Base-by-base conservation (phyloP, 805 yeast genomes). In the Teunomyces aglyptinius region DNA sequence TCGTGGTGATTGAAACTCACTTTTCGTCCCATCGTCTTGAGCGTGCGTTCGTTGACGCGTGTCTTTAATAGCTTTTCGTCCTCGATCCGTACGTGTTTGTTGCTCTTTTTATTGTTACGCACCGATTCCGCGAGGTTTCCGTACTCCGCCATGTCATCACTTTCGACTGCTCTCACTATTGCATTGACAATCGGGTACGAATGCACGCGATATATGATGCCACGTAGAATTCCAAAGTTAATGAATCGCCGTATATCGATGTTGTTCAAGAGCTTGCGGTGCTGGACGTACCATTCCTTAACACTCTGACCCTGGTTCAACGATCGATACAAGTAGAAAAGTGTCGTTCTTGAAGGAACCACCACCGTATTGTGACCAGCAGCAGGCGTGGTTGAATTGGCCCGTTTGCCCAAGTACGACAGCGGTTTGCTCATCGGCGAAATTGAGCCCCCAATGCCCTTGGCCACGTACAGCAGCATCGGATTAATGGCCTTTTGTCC, bases 201-300 rank as follows among this genome's bases (percentile, higher is more conserved):
- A 46, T 86, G 78, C 1, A 90, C 86, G 43, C 97, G 68, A 60
- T 90, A 90, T 6, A 95, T 85, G 5, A 94, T 58, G 0, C 96
- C 89, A 50, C 89, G 78, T 19, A 89, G 70, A 2, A 89, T 76
- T 1, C 99, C 99, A 71, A 91, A 94, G 15, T 90, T 81, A 16
- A 94, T 71, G 55, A 94, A 88, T 45, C 96, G 70, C 51, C 98
- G 75, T 3, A 94, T 72, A 63, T 94, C 99, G 35, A 95, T 81
- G 51, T 82, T 77, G 22, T 68, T 63, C 13, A 94, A 68, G 3
- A 69, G 65, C 40, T 77, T 77, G 33, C 71, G 71, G 58, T 94
- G 84, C 48, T 81, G 86, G 20, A 75, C 57, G 60, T 82, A 88
- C 98, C 99, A 95, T 19, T 85, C 88, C 50, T 82, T 82, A 8